These are phyloP conservation scores for Chernovozyma sophiae-reginae DNA, from an alignment of 1,139 yeast species.

Conservation along the genomic window DNA sequence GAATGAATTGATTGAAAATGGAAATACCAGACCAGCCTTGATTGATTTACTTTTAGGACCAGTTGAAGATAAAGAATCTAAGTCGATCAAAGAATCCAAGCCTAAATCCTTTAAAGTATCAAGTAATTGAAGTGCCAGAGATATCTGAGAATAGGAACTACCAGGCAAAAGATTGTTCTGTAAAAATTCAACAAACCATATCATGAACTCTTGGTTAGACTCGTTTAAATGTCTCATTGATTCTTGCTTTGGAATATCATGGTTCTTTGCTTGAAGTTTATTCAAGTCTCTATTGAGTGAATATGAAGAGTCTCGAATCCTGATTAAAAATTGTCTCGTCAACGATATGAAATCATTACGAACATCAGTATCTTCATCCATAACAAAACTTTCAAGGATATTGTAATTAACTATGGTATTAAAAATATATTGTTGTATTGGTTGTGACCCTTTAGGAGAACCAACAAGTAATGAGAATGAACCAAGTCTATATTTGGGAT, in stretches of 20 bases:
- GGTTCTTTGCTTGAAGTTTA: conserved; percentile 33
- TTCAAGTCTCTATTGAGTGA: conserved; percentile 46
- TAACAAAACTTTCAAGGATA: conserved; percentile 45
- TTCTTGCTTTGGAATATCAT: conserved; percentile 26
- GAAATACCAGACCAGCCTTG: conserved; percentile 10
- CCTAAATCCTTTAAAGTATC: conserved; percentile 51
- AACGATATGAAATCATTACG: conserved; percentile 62
- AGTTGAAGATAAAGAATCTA: conserved; percentile 1
- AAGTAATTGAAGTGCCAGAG: conserved; percentile 49
- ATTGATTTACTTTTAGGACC: conserved; percentile 6
- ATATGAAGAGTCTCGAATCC: conserved; percentile 67
- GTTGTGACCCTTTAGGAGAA: conserved; percentile 58
- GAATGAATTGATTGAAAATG: conserved; percentile 32
- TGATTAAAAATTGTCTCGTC: conserved; percentile 54
- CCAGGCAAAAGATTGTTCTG: conserved; percentile 54
- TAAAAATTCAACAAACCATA: conserved; percentile 38
- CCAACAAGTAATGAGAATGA: conserved; percentile 59
- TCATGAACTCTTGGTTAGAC: conserved; percentile 36
- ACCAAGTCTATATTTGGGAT: conserved; percentile 48
- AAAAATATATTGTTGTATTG: conserved; percentile 44
- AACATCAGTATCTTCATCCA: conserved; percentile 62
- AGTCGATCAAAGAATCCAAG: conserved; percentile 39
- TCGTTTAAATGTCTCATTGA: conserved; percentile 15
- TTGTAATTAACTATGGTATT: conserved; percentile 33
- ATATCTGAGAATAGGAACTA: conserved; percentile 60